Evolutionary conservation across 2,329 filamentous ascomycete species (phyloP), one percentile per base, ranked within the genome.

Genomic region (Fusarium subglutinans): DNA sequence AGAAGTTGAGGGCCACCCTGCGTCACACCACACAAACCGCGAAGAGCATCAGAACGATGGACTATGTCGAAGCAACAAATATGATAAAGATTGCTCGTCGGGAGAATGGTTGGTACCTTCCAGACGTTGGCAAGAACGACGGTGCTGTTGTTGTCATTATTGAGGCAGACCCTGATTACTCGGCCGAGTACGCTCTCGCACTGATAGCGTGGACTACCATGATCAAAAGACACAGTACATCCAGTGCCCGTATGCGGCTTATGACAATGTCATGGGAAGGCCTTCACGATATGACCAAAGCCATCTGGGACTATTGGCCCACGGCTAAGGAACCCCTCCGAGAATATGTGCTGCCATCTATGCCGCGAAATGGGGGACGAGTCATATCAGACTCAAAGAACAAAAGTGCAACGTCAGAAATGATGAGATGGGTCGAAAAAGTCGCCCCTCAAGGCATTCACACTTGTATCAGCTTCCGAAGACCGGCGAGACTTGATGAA

Each of bases 231-330:
- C 20, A 22, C 15, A 41, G 51, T 13, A 3, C 24, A 28, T n/a
- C 26, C 2, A 18, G 17, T 2, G 0, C 0, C 20, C 35, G 24
- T 4, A 41, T 55, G 35, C 35, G 51, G 8, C 6, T 55, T 14
- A 41, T 55, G 35, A 41, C 35, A 12, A 55, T 55, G 51, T 55
- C 51, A 28, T 55, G 51, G 51, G 51, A 41, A 28, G 24, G 24
- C 26, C 0, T 41, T 6, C 51, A n/a, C 20, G 14, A 55, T 8
- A 55, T 41, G 24, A 55, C 51, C 8, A 26, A 13, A 12, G 20
- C 37, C 8, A 28, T 55, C 14, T 55, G 51, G 51, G 40, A 41
- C 35, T 38, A n/a, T 28, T 41, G 20, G 24, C 51, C 35, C 24
- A 15, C 11, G 5, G 35, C 51, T 14, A 28, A 13, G 20, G 51